These are phyloP conservation scores for Colletotrichum limetticola DNA, from an alignment of 2,329 filamentous ascomycete genomes.

Conservation along the genomic window DNA sequence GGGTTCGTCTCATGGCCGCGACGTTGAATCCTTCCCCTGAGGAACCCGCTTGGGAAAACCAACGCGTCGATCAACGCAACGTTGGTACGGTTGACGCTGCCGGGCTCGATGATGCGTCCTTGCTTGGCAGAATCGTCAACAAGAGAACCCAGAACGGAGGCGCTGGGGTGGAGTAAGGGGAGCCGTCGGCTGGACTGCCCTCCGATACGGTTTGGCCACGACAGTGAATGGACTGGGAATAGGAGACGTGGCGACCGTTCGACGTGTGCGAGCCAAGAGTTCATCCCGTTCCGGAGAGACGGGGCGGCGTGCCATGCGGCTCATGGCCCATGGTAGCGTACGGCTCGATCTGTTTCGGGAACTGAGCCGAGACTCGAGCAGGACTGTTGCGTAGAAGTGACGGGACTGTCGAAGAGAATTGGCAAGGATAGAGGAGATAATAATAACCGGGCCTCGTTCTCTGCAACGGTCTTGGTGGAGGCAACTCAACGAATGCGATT, in stretches of 20 bases:
- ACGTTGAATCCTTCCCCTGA: background rate
- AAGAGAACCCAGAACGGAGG: background rate
- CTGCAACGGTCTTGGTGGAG: background rate
- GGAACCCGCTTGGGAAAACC: constrained; percentile 14
- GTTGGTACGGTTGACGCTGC: background rate
- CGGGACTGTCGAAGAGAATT: background rate
- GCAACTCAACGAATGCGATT: background rate
- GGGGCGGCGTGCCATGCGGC: background rate
- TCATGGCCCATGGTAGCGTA: background rate
- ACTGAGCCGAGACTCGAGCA: background rate
- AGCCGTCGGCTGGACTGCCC: constrained; percentile 10
- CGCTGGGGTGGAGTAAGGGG: background rate
- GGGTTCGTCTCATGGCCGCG: constrained; percentile 21
- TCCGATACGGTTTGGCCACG: constrained; percentile 6
- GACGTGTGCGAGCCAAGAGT: constrained; percentile 24
- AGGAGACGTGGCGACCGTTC: background rate
- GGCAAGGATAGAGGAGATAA: background rate
- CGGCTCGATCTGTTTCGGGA: background rate
- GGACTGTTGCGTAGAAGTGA: background rate
- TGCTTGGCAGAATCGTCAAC: constrained; percentile 8
- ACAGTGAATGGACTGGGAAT: background rate
- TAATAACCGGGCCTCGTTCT: background rate
- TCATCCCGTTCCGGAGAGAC: constrained; percentile 11
- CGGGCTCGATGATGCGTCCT: constrained; percentile 16
- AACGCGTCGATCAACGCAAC: constrained; percentile 1